Evolutionary conservation across 768 basidiomycete species (phyloP).

Genomic region (Sporobolomyces phaffii): DNA sequence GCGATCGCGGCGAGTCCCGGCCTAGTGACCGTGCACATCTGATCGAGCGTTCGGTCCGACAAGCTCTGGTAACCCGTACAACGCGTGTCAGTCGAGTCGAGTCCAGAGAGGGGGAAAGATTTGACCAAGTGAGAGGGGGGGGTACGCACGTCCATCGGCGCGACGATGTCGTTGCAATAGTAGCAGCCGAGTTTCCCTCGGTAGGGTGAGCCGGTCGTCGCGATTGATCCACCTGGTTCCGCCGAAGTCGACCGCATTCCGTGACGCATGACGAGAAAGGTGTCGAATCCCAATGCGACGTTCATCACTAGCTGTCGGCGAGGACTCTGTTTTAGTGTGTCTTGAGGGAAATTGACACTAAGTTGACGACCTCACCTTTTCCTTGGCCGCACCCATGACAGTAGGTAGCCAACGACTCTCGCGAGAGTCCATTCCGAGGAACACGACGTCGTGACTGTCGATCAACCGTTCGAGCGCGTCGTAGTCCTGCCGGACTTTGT

Average conservation of each 20-base stretch:
- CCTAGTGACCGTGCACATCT: constrained; percentile 97
- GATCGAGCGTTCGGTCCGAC: constrained; percentile 88
- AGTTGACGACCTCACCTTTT: constrained; percentile 56
- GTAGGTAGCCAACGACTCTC: constrained; percentile 96
- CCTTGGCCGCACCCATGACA: constrained; percentile 72
- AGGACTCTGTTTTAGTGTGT: no score
- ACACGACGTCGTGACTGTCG: constrained; percentile 79
- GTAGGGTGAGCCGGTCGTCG: constrained; percentile 7
- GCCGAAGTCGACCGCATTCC: constrained; percentile 54
- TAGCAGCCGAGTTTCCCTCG: constrained; percentile 71
- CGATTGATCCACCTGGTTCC: not conserved
- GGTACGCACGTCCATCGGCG: constrained; percentile 74
- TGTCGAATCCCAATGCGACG: constrained; percentile 90
- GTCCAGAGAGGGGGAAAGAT: not conserved
- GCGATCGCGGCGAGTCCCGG: constrained; percentile 92
- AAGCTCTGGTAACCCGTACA: constrained; percentile 42
- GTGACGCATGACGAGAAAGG: constrained; percentile 93
- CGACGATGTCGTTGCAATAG: constrained; percentile 97
- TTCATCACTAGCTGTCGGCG: constrained; percentile 73
- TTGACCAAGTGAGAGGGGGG: not conserved
- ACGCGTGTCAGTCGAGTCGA: not conserved
- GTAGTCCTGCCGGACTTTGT: constrained; percentile 63
- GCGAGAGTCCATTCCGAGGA: constrained; percentile 94
- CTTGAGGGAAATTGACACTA: no score
- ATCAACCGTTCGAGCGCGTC: constrained; percentile 67